A percentile compares a stretch with the other conserved stretches of the same genome.
Evolutionary conservation across 2,329 filamentous ascomycete genomes (phyloP).

Genomic region (Mycocentrospora acerina): DNA sequence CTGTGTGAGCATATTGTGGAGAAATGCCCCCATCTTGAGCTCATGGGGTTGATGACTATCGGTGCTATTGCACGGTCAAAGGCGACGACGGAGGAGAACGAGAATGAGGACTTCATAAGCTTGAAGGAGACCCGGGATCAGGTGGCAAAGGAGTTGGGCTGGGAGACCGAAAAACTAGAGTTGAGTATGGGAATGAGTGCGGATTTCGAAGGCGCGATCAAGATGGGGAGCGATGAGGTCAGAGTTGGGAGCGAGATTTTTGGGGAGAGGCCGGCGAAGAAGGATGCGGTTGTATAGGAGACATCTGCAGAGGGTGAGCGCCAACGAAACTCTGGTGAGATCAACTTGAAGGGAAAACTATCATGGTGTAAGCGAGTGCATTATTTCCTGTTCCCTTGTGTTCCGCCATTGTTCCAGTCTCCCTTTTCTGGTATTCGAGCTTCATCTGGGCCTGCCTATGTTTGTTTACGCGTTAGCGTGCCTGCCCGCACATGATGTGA

Average conservation of each 20-base stretch:
- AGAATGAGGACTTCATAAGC: constrained; percentile 85
- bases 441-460: too few species aligned
- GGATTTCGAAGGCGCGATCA: constrained; percentile 88
- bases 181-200: constrained; percentile 99
- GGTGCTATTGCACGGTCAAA: constrained; percentile 86
- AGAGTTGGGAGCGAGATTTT: constrained; percentile 94
- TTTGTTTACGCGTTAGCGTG: too few species aligned
- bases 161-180: constrained; percentile 65
- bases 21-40: constrained; percentile 69
- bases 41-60: constrained; percentile 94
- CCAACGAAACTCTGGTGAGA: constrained; percentile 2
- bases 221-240: constrained; percentile 83
- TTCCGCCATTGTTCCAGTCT: too few species aligned
- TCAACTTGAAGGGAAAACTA: background rate
- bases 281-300: constrained; percentile 68
- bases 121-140: constrained; percentile 70
- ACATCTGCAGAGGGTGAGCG: constrained; percentile 18
- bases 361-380: background rate
- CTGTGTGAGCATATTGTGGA: constrained; percentile 71
- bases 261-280: constrained; percentile 75
- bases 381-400: too few species aligned
- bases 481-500: too few species aligned
- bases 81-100: constrained; percentile 68
- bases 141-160: constrained; percentile 63
- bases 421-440: too few species aligned